Base-by-base conservation (phyloP, 2,329 filamentous ascomycete species). In the Talaromyces sp. region DNA sequence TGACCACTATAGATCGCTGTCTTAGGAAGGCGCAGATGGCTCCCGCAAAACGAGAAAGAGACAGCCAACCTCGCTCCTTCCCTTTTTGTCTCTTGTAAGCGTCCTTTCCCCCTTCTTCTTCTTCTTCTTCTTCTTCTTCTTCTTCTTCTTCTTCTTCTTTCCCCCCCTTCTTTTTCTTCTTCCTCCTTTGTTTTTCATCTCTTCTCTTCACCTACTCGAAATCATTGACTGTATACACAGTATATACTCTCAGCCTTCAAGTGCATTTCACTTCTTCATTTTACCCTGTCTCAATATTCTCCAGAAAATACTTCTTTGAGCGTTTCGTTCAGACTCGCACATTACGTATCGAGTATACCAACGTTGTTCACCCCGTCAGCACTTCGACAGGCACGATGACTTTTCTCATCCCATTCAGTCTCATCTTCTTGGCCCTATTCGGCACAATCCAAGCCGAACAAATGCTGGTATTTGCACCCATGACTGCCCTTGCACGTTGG, bases 401-500 rank as follows among this genome's bases (percentile, higher is more conserved):
- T 39, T 37, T 21, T 28, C 13, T 52, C 35, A 39, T 36, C 37
- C 37, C 17, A 7, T 36, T 33, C 17, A 33, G 45, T 52, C 17
- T 55, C 15, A 15, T 43, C 13, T 17, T 45, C 17, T 31, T 51
- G 31, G 1, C 48, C 13, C 21, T 56, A 22, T 15, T 46, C 17
- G 11, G 11, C 36, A 19, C 37, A 8, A n/a, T 46, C 10, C 35
- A 52, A 28, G 58, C 48, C 8, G 53, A 33, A 15, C 51, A 41
- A 17, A 56, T 60, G 31, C 53, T 48, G 28, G 58, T 40, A 13
- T 31, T 54, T 40, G 58, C 58, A 10, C 53, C 58, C 4, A 19
- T 60, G 4, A 60, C 58, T 33, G 40, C 53, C 21, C 58, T 60
- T 7, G 33, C 39, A 5, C n/a, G 21, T 10, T 33, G 45, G 41